Evolutionary conservation across 192 early-diverging fungal species (phyloP), one percentile per base, ranked within the genome.

Genomic region (Linnemannia exigua): DNA sequence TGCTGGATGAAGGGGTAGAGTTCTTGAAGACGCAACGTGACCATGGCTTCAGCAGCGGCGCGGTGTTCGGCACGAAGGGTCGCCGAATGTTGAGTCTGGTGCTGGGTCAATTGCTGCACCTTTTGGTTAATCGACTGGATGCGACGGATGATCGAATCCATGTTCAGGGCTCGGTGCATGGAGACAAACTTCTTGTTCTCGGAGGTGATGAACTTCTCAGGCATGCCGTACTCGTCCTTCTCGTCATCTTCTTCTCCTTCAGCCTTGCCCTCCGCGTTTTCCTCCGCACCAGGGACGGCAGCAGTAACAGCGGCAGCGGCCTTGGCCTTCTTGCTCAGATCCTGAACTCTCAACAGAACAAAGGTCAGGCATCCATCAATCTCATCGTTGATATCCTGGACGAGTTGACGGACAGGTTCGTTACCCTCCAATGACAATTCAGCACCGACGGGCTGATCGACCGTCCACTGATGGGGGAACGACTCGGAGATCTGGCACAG

Each of bases 1-100:
- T 96, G 94, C 28, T 93, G 86, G 28, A 95, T 71, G 75, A 92
- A 93, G 25, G 92, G 92, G 74, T 89, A 91, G 12, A 88, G 38
- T 69, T 90, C 80, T 58, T 88, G 89, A 22, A 91, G 81, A 37
- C 90, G 79, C 66, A 75, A 76, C 5, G 89, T 87, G 22, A 89
- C 52, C 19, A 89, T 72, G 51, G 82, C 78, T 68, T 86, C 84
- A 16, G 78, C 79, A 28, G 79, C 79, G 3, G 78, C 73, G n/a
- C 74, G 58, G 28, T 79, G 73, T 58, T 75, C 47, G 19, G 68
- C 48, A 68, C 67, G 47, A 37, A 52, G 15, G 3, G 70, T 7
- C 4, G 69, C 37, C 19, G 70, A 19, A 25, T 66, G 12, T 48
- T 51, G 75, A n/a, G 38, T 54, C 41, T 71, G 79, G 58, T 67